These are phyloP conservation scores for Graphiopsis chlorocephala DNA, from an alignment of 2,329 filamentous ascomycete species.

Conservation along the genomic window DNA sequence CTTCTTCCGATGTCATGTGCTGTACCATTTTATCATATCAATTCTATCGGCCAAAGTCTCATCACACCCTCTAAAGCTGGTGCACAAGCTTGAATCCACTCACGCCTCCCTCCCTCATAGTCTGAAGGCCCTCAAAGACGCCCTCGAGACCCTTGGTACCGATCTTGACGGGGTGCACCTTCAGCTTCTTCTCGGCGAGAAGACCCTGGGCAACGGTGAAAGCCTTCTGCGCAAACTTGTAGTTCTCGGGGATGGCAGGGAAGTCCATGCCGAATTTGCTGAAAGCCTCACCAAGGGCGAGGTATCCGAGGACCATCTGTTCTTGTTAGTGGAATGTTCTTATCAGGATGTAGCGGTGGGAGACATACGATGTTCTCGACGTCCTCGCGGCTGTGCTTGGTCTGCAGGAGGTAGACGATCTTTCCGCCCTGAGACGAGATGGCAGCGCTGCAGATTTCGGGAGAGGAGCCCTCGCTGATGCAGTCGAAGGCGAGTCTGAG, in stretches of 20 bases:
- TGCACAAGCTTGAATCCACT: slow-evolving; percentile 52
- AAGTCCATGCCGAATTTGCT: slow-evolving; percentile 30
- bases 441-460: slow-evolving; percentile 41
- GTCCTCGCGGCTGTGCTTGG: slow-evolving; percentile 41
- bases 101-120: slow-evolving; percentile 45
- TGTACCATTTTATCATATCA: not conserved
- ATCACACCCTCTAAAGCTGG: slow-evolving; percentile 5
- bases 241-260: slow-evolving; percentile 38
- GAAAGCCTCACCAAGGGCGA: slow-evolving; percentile 41
- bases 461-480: slow-evolving; percentile 41
- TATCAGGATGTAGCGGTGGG: not conserved
- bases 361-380: slow-evolving; percentile 39
- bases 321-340: not conserved
- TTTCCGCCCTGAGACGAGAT: slow-evolving; percentile 34
- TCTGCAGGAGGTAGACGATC: slow-evolving; percentile 40
- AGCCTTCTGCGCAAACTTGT: slow-evolving; percentile 43
- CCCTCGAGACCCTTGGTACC: slow-evolving; percentile 43
- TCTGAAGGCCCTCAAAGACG: slow-evolving; percentile 45
- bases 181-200: slow-evolving; percentile 26
- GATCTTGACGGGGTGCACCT: slow-evolving; percentile 43
- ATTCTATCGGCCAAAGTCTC: not conserved
- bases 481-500: slow-evolving; percentile 51
- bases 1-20: not conserved
- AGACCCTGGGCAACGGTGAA: slow-evolving; percentile 38
- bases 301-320: slow-evolving; percentile 42